Evolutionary conservation across 345 rosid genomes (phyloP).

Genomic region (Acer yangbiense): DNA sequence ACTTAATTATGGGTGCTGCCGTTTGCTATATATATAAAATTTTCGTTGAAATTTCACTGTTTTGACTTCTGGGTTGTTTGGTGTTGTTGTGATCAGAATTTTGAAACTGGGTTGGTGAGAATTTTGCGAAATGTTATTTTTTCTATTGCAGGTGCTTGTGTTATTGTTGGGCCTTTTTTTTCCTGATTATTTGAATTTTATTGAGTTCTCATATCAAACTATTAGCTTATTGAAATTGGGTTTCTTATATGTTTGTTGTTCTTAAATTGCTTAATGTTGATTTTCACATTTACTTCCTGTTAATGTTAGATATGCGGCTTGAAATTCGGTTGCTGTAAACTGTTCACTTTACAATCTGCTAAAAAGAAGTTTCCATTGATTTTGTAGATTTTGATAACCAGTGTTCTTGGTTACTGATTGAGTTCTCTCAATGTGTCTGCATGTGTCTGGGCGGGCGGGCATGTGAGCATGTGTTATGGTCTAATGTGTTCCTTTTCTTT

Average conservation of each 20-base stretch:
- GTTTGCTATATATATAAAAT: no score
- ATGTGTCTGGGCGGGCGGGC: background rate
- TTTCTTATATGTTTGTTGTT: background rate
- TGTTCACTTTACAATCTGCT: background rate
- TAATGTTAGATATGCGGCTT: background rate
- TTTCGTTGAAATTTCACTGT: background rate
- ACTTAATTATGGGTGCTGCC: no score
- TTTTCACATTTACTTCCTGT: background rate
- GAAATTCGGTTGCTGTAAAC: background rate
- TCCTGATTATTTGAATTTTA: background rate
- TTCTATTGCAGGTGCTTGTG: background rate
- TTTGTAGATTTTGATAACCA: background rate
- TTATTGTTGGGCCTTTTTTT: background rate
- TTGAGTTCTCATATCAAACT: background rate
- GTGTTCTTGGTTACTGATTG: background rate
- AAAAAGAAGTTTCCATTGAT: no score
- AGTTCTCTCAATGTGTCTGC: background rate
- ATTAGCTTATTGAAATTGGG: background rate
- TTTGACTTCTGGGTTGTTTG: background rate
- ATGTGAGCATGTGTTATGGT: slow-evolving; percentile 1
- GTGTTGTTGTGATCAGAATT: background rate
- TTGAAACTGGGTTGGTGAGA: background rate
- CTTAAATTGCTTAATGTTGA: no score
- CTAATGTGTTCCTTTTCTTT: background rate
- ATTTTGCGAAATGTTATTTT: background rate